A percentile compares a stretch with the other conserved stretches of the same genome.
These are phyloP conservation scores for Danielozyma ontarioensis DNA, from an alignment of 805 yeast species.

Conservation along the genomic window DNA sequence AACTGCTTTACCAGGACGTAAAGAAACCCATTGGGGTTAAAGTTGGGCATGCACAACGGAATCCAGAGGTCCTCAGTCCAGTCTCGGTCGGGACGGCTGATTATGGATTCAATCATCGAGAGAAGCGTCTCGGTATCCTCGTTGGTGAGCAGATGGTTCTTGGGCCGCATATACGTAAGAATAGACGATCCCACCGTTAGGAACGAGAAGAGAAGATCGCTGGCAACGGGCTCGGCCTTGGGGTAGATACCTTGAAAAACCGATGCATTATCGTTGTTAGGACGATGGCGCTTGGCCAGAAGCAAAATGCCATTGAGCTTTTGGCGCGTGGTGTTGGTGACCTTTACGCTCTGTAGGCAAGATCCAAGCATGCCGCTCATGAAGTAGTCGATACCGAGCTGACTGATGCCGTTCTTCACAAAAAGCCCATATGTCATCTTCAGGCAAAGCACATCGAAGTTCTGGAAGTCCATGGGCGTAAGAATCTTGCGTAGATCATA, in stretches of 20 bases:
- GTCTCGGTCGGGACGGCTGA: constrained; percentile 1
- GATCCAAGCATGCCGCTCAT: constrained; percentile 25
- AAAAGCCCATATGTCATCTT: constrained; percentile 30
- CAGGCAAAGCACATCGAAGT: constrained; percentile 54
- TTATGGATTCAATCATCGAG: constrained; percentile 43
- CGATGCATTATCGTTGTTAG: not conserved
- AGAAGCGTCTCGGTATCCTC: constrained; percentile 75
- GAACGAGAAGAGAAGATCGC: constrained; percentile 67
- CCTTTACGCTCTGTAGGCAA: constrained; percentile 29
- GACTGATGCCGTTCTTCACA: constrained; percentile 2
- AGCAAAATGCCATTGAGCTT: constrained; percentile 54
- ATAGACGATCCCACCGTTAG: constrained; percentile 63
- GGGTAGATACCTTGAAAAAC: not conserved
- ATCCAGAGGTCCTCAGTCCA: constrained; percentile 80
- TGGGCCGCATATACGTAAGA: constrained; percentile 69
- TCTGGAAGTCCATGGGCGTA: constrained; percentile 69
- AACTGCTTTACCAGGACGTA: constrained; percentile 65
- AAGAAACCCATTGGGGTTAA: constrained; percentile 82
- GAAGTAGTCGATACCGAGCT: constrained; percentile 19
- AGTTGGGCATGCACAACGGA: constrained; percentile 88
- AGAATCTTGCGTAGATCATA: constrained; percentile 75
- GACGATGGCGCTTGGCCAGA: constrained; percentile 15
- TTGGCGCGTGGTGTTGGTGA: constrained; percentile 53
- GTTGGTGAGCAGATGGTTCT: constrained; percentile 71
- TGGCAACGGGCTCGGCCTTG: constrained; percentile 1